These are phyloP conservation scores for Cryphonectria carpinicola DNA, from an alignment of 2,329 filamentous ascomycete genomes.

Conservation along the genomic window DNA sequence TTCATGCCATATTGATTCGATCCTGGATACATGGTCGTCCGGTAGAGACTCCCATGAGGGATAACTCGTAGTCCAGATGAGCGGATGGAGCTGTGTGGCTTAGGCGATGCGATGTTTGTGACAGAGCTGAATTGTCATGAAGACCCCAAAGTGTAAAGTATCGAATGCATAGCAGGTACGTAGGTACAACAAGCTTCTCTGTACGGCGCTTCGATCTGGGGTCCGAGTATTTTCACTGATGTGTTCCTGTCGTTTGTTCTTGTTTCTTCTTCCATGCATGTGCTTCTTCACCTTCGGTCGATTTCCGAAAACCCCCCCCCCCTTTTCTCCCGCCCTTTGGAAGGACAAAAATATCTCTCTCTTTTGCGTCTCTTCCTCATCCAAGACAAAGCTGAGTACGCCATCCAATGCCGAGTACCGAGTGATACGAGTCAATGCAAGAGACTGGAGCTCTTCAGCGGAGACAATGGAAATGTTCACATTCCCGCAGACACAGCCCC, in stretches of 20 bases:
- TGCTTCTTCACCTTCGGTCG: not conserved
- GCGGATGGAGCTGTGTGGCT: not conserved
- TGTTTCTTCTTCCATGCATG: not conserved
- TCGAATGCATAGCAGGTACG: not conserved
- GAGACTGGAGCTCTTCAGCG: not conserved
- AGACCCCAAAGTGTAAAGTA: not conserved
- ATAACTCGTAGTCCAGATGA: not conserved
- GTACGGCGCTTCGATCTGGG: not conserved
- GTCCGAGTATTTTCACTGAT: not conserved
- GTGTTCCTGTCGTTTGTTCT: not conserved
- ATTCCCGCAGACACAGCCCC: not conserved
- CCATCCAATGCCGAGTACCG: not conserved
- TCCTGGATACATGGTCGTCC: not conserved
- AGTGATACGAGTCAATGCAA: not conserved
- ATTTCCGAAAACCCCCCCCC: not conserved
- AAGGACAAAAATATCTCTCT: not conserved
- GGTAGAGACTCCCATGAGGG: not conserved
- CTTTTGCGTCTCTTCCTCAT: not conserved
- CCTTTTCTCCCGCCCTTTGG: too few species aligned
- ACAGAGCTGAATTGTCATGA: not conserved
- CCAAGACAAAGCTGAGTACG: not conserved
- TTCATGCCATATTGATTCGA: not conserved
- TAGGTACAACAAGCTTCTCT: not conserved
- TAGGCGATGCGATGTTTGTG: not conserved
- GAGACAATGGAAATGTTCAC: not conserved